Base-by-base conservation (phyloP, 169 alveolate species). In the Cryptosporidium bovis region DNA sequence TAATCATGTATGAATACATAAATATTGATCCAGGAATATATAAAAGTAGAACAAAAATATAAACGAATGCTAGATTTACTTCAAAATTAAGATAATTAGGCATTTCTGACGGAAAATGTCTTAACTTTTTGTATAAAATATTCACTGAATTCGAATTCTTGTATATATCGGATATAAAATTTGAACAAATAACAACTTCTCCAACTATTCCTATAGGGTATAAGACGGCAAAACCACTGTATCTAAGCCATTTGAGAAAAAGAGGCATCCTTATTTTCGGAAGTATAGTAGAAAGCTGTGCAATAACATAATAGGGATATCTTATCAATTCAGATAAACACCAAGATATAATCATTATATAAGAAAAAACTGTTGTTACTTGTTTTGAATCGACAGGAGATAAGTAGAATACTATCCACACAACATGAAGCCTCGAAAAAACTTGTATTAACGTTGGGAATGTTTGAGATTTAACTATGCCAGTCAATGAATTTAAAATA, bases 131-230 rank as follows among this genome's bases (percentile, higher is more conserved):
- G 29, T 83, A 84, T 34, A 40, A 12, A 27, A 71, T 48, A 77
- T 77, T 50, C 24, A 27, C 56, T 48, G 71, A 40, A 40, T 27
- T 29, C 8, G 71, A 55, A 34, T 77, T 56, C 20, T 46, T 58
- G 34, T 62, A 62, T 29, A 77, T 62, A 27, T 40, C 56, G 18
- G 84, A 51, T 40, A 91, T 55, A 7, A 67, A 53, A 34, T 65
- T 24, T 10, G 91, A 82, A 36, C 83, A 68, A 13, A 64, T 33
- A 16, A 90, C 53, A 31, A 91, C 93, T 53, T 91, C 94, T 44
- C 91, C 53, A 1, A 84, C 33, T 24, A 91, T 91, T 20, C 94
- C 94, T 31, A 91, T 62, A 29, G 94, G 94, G 51, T 91, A 91
- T 48, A 91, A 62, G 15, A 91, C 82, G 16, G 90, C 82, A 46